phyloP scores from a whole-genome alignment of 192 early-diverging fungal genomes.

The Coemansia sp. region DNA sequence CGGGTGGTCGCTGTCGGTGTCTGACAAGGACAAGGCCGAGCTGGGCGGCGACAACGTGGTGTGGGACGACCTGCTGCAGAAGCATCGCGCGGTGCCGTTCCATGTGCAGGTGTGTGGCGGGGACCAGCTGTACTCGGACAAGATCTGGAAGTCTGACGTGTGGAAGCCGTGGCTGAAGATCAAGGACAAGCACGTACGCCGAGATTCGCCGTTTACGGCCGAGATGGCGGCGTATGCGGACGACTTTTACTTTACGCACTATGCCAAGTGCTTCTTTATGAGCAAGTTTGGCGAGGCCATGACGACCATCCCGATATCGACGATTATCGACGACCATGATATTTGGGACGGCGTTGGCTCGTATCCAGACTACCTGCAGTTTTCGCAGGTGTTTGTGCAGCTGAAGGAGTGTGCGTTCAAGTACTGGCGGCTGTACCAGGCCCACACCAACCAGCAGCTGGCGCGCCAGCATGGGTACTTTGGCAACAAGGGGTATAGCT shows the following conservation, averaged over 20 bases:
- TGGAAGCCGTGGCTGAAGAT: conserved; percentile 58
- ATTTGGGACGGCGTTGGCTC: conserved; percentile 82
- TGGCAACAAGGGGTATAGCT: conserved; percentile 53
- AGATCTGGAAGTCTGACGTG: conserved; percentile 50
- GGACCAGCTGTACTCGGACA: conserved; percentile 67
- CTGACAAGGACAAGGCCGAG: conserved; percentile 30
- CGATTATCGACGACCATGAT: conserved; percentile 84
- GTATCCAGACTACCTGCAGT: conserved; percentile 70
- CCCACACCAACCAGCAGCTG: conserved; percentile 59
- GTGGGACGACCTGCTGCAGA: conserved; percentile 62
- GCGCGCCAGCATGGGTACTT: conserved; percentile 54
- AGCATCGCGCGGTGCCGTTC: conserved; percentile 56
- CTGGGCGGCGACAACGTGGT: conserved; percentile 51
- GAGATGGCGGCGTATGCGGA: conserved; percentile 54
- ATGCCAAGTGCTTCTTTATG: conserved; percentile 56
- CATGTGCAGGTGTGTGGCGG: conserved; percentile 70
- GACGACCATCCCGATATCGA: conserved; percentile 67
- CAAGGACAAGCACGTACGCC: conserved; percentile 47
- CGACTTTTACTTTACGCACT: conserved; percentile 67
- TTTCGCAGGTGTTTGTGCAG: conserved; percentile 64
- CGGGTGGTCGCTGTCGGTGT: conserved; percentile 58
- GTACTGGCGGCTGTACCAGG: conserved; percentile 83
- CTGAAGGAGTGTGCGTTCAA: conserved; percentile 64
- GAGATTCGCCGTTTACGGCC: conserved; percentile 49
- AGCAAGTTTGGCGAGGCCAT: conserved; percentile 61